Evolutionary conservation across 2,329 filamentous ascomycete genomes (phyloP).

Genomic region (Penicillium sp.): DNA sequence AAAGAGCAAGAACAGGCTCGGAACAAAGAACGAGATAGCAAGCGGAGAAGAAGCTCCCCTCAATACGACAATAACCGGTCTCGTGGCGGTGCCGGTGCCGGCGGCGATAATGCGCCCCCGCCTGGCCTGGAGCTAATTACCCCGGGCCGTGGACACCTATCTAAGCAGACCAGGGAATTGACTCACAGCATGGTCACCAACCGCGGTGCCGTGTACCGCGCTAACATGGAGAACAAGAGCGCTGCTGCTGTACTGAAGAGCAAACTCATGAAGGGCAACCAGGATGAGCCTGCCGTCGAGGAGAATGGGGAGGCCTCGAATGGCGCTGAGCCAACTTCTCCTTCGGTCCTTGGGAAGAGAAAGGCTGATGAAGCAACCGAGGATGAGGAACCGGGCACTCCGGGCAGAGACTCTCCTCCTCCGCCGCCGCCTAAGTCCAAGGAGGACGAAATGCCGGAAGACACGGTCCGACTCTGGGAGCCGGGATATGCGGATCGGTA

Average conservation of each 20-base stretch:
- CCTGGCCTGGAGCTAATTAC: conserved; percentile 54
- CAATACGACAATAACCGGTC: conserved; percentile 32
- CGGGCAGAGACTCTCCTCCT: conserved; percentile 55
- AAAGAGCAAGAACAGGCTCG: conserved; percentile 62
- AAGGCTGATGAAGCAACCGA: conserved; percentile 63
- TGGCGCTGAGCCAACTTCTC: conserved; percentile 28
- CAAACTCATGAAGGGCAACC: conserved; percentile 56
- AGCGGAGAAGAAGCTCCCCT: conserved; percentile 44
- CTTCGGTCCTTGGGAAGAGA: conserved; percentile 44
- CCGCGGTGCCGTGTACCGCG: conserved; percentile 58
- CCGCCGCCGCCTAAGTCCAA: conserved; percentile 49
- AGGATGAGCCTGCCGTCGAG: conserved; percentile 14
- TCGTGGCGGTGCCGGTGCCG: conserved; percentile 21
- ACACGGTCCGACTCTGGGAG: conserved; percentile 89
- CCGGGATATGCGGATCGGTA: conserved; percentile 92
- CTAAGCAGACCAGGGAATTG: conserved; percentile 56
- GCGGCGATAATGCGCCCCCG: conserved; percentile 36
- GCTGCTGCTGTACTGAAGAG: conserved; percentile 84
- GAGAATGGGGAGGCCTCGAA: conserved; percentile 25
- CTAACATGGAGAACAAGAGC: conserved; percentile 85
- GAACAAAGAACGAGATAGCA: conserved; percentile 42
- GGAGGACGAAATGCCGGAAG: conserved; percentile 61
- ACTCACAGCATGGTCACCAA: conserved; percentile 89
- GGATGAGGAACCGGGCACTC: conserved; percentile 48
- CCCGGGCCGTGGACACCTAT: conserved; percentile 50